phyloP scores from a whole-genome alignment of 2,329 filamentous ascomycete genomes.

The Colletotrichum sp. region DNA sequence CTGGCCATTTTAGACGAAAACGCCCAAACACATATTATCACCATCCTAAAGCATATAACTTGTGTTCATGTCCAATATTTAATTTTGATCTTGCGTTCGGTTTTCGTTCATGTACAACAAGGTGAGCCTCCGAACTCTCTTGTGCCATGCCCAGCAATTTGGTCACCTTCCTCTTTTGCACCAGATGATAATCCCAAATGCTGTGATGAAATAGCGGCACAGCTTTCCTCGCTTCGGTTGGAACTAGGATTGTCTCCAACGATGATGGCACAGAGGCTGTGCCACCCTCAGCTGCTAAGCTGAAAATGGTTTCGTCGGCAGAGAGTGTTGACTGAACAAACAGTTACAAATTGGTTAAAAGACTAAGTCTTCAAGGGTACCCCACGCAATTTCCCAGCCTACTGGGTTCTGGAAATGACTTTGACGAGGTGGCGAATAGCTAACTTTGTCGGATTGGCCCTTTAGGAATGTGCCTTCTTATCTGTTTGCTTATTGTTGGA shows the following conservation, averaged over 20 bases:
- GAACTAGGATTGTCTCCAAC: neutral
- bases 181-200: rapidly evolving
- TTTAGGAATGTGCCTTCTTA: neutral
- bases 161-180: neutral
- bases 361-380: neutral
- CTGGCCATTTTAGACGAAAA: too few relatives aligned
- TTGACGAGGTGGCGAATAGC: neutral
- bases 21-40: too few relatives aligned
- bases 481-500: neutral
- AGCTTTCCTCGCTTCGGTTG: neutral
- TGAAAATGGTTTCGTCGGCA: neutral
- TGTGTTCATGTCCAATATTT: neutral
- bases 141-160: neutral
- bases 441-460: neutral
- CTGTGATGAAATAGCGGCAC: neutral
- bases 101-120: neutral
- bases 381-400: neutral
- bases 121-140: neutral
- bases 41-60: neutral
- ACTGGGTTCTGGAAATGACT: neutral
- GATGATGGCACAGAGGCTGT: neutral
- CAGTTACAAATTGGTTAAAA: neutral
- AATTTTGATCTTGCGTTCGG: too few relatives aligned
- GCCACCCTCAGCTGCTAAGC: neutral
- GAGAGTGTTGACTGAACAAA: neutral